Conservation (phyloP, 108 stramenopile genomes). For the Cyclotella baltica region DNA sequence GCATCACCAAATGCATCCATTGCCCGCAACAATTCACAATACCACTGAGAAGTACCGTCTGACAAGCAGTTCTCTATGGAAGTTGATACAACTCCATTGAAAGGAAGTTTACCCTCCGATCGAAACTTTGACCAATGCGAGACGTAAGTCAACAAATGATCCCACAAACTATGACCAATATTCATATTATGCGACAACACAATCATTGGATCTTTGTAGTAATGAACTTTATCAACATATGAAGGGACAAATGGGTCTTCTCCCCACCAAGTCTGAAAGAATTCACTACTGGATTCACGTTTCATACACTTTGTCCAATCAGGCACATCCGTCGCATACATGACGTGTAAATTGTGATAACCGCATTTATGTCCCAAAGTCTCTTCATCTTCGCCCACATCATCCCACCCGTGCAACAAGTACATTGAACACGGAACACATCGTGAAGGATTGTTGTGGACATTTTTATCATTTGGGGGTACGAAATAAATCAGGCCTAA, state of each 20-base stretch:
- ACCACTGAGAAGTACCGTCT: neutral
- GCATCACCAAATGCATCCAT: slow-evolving; percentile 21
- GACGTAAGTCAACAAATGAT: slow-evolving; percentile 22
- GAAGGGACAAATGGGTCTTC: neutral
- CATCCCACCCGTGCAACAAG: slow-evolving; percentile 19
- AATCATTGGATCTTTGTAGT: slow-evolving; percentile 1
- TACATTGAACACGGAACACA: slow-evolving; percentile 17
- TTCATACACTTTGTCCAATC: slow-evolving; percentile 17
- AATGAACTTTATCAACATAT: neutral
- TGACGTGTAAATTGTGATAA: slow-evolving; percentile 10
- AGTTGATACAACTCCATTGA: slow-evolving; percentile 4
- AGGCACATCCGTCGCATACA: slow-evolving; percentile 22
- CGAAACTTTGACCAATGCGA: slow-evolving; percentile 26
- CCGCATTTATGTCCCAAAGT: slow-evolving; percentile 13
- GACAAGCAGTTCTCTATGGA: slow-evolving; percentile 4
- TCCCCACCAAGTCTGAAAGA: neutral
- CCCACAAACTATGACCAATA: slow-evolving; percentile 24
- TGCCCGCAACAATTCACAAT: slow-evolving; percentile 17
- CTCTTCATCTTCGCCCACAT: neutral
- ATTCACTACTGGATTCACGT: neutral
- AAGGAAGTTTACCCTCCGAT: neutral
- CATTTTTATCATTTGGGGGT: neutral
- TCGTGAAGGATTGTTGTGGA: slow-evolving; percentile 1
- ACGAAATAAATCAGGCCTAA: slow-evolving; percentile 6
- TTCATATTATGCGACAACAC: slow-evolving; percentile 7